A percentile compares a stretch with the other conserved stretches of the same genome.
Conservation (phyloP, 495 filamentous ascomycete genomes). For the Aspergillus funiculosus region DNA sequence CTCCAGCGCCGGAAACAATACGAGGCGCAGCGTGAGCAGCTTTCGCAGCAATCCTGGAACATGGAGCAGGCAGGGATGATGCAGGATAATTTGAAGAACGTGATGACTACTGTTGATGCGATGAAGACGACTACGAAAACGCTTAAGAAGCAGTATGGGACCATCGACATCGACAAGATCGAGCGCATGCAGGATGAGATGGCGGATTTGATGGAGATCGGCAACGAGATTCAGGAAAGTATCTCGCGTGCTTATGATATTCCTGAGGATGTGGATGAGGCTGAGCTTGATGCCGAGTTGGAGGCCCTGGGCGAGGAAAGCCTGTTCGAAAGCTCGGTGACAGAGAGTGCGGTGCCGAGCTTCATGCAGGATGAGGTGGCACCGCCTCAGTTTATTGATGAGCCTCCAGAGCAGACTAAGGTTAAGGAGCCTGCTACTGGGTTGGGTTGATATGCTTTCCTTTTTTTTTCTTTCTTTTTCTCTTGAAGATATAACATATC, state of each 20-base stretch:
- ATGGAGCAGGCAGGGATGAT: conserved; percentile 99
- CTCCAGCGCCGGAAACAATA: conserved; percentile 95
- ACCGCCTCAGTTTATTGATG: conserved; percentile 84
- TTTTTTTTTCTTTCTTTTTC: conserved; percentile 2
- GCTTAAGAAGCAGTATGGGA: conserved; percentile 90
- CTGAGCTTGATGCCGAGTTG: conserved; percentile 91
- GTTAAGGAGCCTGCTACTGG: conserved; percentile 63
- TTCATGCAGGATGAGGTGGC: conserved; percentile 80
- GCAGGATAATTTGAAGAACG: conserved; percentile 98
- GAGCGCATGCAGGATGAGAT: conserved; percentile 98
- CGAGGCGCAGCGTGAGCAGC: conserved; percentile 89
- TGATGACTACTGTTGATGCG: conserved; percentile 96
- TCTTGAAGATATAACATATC: too few species aligned
- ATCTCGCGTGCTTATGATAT: conserved; percentile 91
- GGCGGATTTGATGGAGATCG: conserved; percentile 95
- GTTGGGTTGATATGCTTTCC: conserved; percentile 24
- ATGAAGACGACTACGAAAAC: conserved; percentile 96
- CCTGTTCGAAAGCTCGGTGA: conserved; percentile 60
- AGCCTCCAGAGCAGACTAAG: conserved; percentile 63
- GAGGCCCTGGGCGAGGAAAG: conserved; percentile 91
- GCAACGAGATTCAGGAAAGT: conserved; percentile 97
- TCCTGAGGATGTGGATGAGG: conserved; percentile 97
- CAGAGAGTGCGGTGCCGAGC: conserved; percentile 63
- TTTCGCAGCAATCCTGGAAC: conserved; percentile 95
- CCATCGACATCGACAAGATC: conserved; percentile 95